Conservation (phyloP, 2,329 filamentous ascomycete genomes). For the Penicillium capsulatum region DNA sequence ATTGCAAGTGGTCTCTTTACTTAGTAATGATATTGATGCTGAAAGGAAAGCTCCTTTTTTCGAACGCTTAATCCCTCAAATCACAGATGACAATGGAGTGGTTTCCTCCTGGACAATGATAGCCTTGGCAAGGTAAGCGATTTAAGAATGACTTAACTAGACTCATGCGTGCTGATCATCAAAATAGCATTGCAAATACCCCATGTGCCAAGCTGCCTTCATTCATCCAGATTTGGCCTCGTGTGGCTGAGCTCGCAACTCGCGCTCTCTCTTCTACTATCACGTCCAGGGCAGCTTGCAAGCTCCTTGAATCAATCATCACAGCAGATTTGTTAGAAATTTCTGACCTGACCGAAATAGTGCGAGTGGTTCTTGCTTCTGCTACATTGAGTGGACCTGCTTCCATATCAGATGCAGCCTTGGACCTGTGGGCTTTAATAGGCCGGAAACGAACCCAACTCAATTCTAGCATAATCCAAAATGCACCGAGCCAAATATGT, state of each 20-base stretch:
- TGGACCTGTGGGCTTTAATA: conserved; percentile 67
- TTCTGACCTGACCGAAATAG: conserved; percentile 61
- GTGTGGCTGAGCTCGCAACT: conserved; percentile 69
- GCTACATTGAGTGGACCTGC: conserved; percentile 79
- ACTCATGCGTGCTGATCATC: conserved; percentile 8
- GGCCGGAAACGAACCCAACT: conserved; percentile 63
- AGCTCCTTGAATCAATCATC: conserved; percentile 66
- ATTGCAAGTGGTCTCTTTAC: conserved; percentile 54
- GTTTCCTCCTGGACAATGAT: conserved; percentile 79
- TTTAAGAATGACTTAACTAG: neutral
- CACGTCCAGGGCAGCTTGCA: conserved; percentile 72
- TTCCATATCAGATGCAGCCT: conserved; percentile 71
- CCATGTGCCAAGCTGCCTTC: conserved; percentile 36
- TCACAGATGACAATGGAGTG: conserved; percentile 64
- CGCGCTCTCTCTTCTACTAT: conserved; percentile 66
- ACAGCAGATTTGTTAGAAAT: conserved; percentile 63
- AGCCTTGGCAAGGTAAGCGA: conserved; percentile 67
- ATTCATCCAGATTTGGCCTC: conserved; percentile 58
- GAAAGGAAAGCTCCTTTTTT: conserved; percentile 57
- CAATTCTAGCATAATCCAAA: conserved; percentile 64
- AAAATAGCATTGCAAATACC: conserved; percentile 32
- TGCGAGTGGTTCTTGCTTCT: conserved; percentile 68
- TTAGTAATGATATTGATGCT: conserved; percentile 43
- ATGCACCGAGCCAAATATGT: conserved; percentile 66
- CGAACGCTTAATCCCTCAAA: conserved; percentile 54